Evolutionary conservation across 78 protist genomes (phyloP), one percentile per base, ranked within the genome.

Genomic region (Goniomonas avonlea): DNA sequence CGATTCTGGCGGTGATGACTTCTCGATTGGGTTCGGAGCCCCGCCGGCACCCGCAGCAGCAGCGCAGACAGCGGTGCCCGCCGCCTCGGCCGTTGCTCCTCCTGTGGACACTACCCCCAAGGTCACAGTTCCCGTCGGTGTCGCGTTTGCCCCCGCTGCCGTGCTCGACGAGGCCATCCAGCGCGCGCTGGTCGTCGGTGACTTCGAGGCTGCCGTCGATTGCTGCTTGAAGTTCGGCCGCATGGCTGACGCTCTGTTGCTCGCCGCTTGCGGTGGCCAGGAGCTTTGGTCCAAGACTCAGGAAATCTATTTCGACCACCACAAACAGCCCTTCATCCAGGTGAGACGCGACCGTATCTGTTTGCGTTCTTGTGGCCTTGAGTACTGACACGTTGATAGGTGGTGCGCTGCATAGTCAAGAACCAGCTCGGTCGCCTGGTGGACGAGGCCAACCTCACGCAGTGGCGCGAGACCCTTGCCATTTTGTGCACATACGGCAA

Each of bases 171-270:
- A 31, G 23, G 71, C 71, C 27, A 27, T 76, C 15, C 2, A 32
- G 35, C 25, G 41, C 29, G 82, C 89, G 40, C 39, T 88, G 61
- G 55, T 88, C 56, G 47, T 32, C 45, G 92, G 92, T 34, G 61
- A 85, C 82, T 48, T 83, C 69, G 77, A 68, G 20, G 34, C 45
- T 17, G 92, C 92, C 9, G 89, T 88, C 27, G 88, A 85, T 0
- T 66, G 75, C 48, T 85, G 89, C 83, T 34, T 88, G 53, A 53
- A 77, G 45, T 31, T 73, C 34, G 86, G 86, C 11, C 88, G 89
- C 68, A 50, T 75, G 47, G 84, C 90, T 1, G 92, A 88, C 70
- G 92, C 92, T 5, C 76, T 88, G 68, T 50, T 88, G 15, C 79
- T 88, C 38, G 92, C 92, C 3, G 83, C 83, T 15, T 34, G 69